Evolutionary conservation across 768 basidiomycete genomes (phyloP).

Genomic region (Porphyrellus cyaneotinctus): DNA sequence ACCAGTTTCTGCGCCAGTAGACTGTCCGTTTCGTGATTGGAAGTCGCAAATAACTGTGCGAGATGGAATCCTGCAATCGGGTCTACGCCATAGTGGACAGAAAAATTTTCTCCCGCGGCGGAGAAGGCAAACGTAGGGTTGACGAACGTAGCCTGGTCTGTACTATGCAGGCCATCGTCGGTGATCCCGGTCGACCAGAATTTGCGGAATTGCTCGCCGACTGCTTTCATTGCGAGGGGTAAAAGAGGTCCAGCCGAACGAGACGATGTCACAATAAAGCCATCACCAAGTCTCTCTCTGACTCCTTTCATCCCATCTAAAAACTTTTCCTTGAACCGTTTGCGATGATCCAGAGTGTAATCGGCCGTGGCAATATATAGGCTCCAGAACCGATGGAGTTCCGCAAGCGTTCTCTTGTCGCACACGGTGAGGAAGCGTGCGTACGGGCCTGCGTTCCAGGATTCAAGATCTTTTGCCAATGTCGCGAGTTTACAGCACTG

Average conservation of each 20-base stretch:
- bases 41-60: constrained; percentile 23
- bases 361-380: constrained; percentile 13
- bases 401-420: constrained; percentile 21
- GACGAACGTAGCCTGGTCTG: constrained; percentile 12
- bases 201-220: constrained; percentile 19
- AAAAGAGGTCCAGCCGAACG: constrained; percentile 30
- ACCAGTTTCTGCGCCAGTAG: constrained; percentile 19
- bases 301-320: constrained; percentile 20
- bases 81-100: constrained; percentile 30
- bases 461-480: constrained; percentile 13
- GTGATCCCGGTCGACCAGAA: constrained; percentile 28
- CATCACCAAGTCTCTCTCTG: background rate
- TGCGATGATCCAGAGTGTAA: constrained; percentile 8
- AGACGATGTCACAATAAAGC: constrained; percentile 6
- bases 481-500: constrained; percentile 25
- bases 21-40: background rate
- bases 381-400: constrained; percentile 22
- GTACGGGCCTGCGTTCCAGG: constrained; percentile 29
- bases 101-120: constrained; percentile 16
- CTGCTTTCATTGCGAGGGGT: constrained; percentile 3
- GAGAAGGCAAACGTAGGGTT: constrained; percentile 33
- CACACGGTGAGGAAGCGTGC: constrained; percentile 23
- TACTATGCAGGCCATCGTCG: constrained; percentile 20
- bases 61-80: constrained; percentile 31
- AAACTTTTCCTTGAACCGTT: constrained; percentile 17